Base-by-base conservation (phyloP, 495 filamentous ascomycete genomes). In the Lophiostoma macrostomum region DNA sequence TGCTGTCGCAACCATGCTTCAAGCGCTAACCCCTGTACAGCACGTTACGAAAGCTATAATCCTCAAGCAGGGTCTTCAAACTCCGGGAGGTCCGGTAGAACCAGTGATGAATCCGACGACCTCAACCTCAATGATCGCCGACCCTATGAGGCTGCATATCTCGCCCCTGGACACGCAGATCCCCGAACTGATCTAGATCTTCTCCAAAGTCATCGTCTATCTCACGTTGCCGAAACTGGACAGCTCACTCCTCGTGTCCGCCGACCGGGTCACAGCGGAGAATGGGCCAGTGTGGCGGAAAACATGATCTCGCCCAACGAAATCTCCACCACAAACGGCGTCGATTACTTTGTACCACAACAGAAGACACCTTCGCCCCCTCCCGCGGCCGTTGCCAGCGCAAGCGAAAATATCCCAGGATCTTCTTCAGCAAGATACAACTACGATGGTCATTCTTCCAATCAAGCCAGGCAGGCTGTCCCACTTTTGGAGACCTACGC, bases 141-240 rank as follows among this genome's bases (percentile, higher is more conserved):
- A 3, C 60, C 60, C 0, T 63, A 63, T 24, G 60, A 58, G 45
- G 16, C 60, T 28, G 60, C 54, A 27, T 58, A 63, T 29, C 41
- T 58, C 38, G 58, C 54, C 34, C 54, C 53, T 22, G 19, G 22
- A 18, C 14, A 31, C 4, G 10, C 55, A 1, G 50, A 64, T 35
- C 58, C 53, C 3, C 50, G 54, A 25, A 35, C 31, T 2, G 68
- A 74, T 39, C 53, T 74, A 4, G 64, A 72, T 25, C 48, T 70
- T 22, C 67, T 74, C 25, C 60, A 71, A 19, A 75, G 56, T 38
- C 70, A 73, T 43, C 67, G 70, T 11, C 34, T 67, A 14, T 74
- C 74, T 4, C 73, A 74, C 39, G 67, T 70, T 30, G 73, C 74
- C n/a, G 74, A 76, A 50, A 71, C 64, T 16, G 74, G 74, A 22